Evolutionary conservation across 331 rosid species (phyloP), one percentile per base, ranked within the genome.

Genomic region (Rhamnella rubrinervis): DNA sequence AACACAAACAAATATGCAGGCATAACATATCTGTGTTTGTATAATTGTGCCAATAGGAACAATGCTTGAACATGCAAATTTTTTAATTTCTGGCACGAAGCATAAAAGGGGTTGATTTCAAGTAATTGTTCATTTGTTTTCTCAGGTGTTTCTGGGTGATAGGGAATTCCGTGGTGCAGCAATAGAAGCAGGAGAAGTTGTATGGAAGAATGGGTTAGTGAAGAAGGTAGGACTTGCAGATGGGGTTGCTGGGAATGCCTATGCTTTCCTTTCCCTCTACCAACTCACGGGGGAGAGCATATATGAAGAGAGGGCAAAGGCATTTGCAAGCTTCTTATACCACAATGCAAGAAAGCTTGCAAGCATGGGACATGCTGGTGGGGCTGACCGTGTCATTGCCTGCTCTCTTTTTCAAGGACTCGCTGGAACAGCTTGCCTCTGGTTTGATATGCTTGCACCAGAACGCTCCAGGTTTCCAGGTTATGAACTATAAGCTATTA

Each of bases 161-260:
- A 82, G 90, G 59, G 98, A 93, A 60, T 76, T 93, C 39, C 78
- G 97, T 18, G 96, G 88, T 50, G 98, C 97, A 0, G 96, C 98
- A 19, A 90, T 93, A 68, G 97, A 93, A 83, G 96, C 97, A 6
- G 98, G 96, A 70, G 98, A 93, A 77, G 98, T 88, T 1, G 97
- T 93, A 60, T 93, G 96, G 98, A 93, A 93, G 72, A 88, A 78
- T 23, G 98, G 98, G 59, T 71, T 93, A 67, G 85, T 85, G 72
- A 85, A 90, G 82, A 89, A 90, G 66, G 82, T 83, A 12, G 98
- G 98, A 66, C 92, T 93, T 25, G 96, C 90, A 1, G 98, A 93
- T 66, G 98, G 98, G 0, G 78, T 85, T n/a, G 64, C 97, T 5
- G 98, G 98, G 40, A 93, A 93, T 19, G 97, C 96, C 16, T 93